Base-by-base conservation (phyloP, 208 protist species). In the Acanthamoeba triangularis region DNA sequence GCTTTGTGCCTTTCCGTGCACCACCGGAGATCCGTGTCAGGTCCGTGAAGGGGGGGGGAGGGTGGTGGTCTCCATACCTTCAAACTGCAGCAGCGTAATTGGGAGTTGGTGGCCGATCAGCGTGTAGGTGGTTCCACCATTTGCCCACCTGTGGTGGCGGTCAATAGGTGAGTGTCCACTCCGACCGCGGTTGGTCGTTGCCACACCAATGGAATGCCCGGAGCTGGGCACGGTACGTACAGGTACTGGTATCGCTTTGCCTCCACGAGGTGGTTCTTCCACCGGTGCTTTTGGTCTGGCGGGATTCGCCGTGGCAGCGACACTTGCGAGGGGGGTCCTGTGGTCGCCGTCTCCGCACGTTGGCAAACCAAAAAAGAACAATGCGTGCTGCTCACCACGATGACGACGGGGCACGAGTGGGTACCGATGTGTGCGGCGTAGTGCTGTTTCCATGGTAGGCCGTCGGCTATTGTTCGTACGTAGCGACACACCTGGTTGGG, bases 71-170 rank as follows among this genome's bases (percentile, higher is more conserved):
- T 54, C 8, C 67, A 16, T 25, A 87, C 78, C 78, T 28, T 52
- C 41, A 47, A 87, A 87, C 49, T 87, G 78, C 20, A 87, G 47
- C 23, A 87, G 10, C 44, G 33, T 61, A 5, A 61, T 18, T 7
- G 78, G 47, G 28, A 61, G 37, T 8, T 87, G 41, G 20, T 87
- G 78, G 2, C 78, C 78, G 13, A 61, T 30, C 28, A 87, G 49
- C 23, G 47, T 87, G 78, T 87, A 87, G 28, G 78, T 87, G 7
- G 78, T 87, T 10, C 78, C 78, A 6, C 78, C 78, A 30, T 30
- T 61, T 1, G 49, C 13, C 78, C 78, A 87, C 16, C 78, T 87
- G 49, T 25, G 8, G 63, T 5, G n/a, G 8, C 5, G n/a, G 63
- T 25, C 3, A 72, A 8, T 25, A 44, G n/a, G 20, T n/a, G 13